Percentiles rank a stretch among this genome's conserved stretches.
phyloP scores from a whole-genome alignment of 1,139 yeast genomes.

The Groenewaldozyma auringiensis region DNA sequence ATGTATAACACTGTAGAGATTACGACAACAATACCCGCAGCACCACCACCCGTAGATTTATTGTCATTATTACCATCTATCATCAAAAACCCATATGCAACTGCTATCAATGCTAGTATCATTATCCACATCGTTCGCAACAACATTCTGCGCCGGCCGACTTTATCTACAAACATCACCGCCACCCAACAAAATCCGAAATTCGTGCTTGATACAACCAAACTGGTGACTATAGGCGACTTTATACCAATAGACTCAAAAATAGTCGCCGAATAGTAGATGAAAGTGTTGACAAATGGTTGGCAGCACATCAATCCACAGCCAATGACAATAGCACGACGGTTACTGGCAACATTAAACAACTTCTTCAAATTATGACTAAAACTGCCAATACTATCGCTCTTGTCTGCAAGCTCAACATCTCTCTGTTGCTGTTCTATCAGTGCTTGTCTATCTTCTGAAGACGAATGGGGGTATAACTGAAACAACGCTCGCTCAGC shows the following conservation, averaged over 20 bases:
- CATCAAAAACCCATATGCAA: constrained; percentile 20
- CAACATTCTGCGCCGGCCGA: constrained; percentile 58
- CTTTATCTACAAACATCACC: constrained; percentile 46
- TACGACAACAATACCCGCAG: constrained; percentile 22
- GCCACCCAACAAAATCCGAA: constrained; percentile 60
- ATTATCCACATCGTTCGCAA: constrained; percentile 43
- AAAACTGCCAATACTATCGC: constrained; percentile 11
- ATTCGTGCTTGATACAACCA: constrained; percentile 58
- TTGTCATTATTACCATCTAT: not conserved
- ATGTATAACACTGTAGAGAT: constrained; percentile 35
- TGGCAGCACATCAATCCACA: constrained; percentile 79
- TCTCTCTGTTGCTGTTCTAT: constrained; percentile 19
- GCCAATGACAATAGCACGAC: constrained; percentile 79
- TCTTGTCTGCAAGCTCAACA: not conserved
- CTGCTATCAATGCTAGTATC: constrained; percentile 31
- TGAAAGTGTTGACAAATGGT: constrained; percentile 64
- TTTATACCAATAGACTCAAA: constrained; percentile 52
- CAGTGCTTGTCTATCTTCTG: constrained; percentile 23
- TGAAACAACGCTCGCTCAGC: constrained; percentile 63
- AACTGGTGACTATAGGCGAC: constrained; percentile 57
- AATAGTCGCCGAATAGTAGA: constrained; percentile 66
- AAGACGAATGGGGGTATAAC: constrained; percentile 32
- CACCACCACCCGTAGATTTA: not conserved
- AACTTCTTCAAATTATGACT: constrained; percentile 46
- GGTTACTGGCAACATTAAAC: constrained; percentile 67